Evolutionary conservation across 768 basidiomycete genomes (phyloP).

Genomic region (Mycena galopus): DNA sequence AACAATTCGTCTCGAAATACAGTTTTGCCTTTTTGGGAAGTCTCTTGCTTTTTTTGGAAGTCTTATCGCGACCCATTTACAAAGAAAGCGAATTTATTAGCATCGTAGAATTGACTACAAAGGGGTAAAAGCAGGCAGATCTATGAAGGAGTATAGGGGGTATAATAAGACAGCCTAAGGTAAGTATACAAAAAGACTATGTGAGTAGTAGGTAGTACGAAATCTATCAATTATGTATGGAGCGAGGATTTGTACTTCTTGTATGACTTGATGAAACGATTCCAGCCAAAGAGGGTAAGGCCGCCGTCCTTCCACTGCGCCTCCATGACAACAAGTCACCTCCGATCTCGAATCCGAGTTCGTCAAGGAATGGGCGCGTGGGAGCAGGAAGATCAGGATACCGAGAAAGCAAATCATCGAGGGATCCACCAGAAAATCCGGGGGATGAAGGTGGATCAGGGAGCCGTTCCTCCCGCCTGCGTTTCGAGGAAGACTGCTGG

Average conservation of each 20-base stretch:
- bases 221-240: not conserved
- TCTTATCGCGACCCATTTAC: too few relatives aligned
- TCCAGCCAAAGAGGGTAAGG: not conserved
- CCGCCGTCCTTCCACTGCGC: conserved; percentile 7
- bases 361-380: not conserved
- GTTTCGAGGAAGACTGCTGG: not conserved
- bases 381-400: not conserved
- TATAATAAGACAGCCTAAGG: too few relatives aligned
- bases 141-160: too few relatives aligned
- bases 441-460: conserved; percentile 12
- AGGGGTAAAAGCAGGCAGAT: too few relatives aligned
- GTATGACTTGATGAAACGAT: not conserved
- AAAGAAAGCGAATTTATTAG: too few relatives aligned
- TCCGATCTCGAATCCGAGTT: conserved; percentile 8
- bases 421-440: not conserved
- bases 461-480: not conserved
- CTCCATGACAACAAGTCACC: conserved; percentile 1
- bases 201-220: too few relatives aligned
- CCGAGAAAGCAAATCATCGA: not conserved
- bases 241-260: conserved; percentile 2
- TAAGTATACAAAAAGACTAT: too few relatives aligned
- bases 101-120: too few relatives aligned
- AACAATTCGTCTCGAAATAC: too few relatives aligned
- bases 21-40: too few relatives aligned
- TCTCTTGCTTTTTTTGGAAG: too few relatives aligned